Base-by-base conservation (phyloP, 2,329 filamentous ascomycete species). In the Thelonectria rubi region DNA sequence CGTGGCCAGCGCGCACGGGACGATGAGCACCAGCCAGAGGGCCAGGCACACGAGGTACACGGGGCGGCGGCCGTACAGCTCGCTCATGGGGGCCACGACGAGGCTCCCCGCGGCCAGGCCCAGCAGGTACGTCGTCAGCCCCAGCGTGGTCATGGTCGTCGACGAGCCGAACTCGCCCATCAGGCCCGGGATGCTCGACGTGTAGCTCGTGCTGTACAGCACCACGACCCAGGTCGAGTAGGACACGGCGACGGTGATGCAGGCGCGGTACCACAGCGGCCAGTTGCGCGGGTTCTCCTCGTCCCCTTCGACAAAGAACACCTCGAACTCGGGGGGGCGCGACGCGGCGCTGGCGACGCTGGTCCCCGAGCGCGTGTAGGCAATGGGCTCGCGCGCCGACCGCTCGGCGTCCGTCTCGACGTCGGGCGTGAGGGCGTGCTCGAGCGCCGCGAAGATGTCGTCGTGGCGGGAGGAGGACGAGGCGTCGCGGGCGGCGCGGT, bases 191-290 rank as follows among this genome's bases (percentile, higher is more conserved):
- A 91, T 86, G 3, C 88, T 89, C 1, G 88, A 86, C 1, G 92
- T 93, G 73, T 95, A 96, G 53, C 86, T 89, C 0, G 92, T 95
- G 48, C 89, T 92, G 72, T 93, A 92, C 47, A 93, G 73, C 15
- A 93, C 88, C n/a, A 82, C 74, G 18, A 80, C 75, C 81, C 81
- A 83, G 1, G 79, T 80, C 6, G 79, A 78, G 58, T 78, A 81
- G 34, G 80, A 81, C 50, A 83, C 76, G 62, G 71, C 81, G 77
- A 79, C 75, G 52, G 82, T 74, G 54, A 75, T 74, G 77, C 78
- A 83, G 47, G 71, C 61, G 65, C 81, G 73, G 67, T 79, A 77
- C 70, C 76, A 79, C 48, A 88, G 73, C 0, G 85, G 77, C 90
- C 91, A 93, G 70, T 91, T 91, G 63, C 84, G 81, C 0, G 91